Base-by-base conservation (phyloP, 805 yeast genomes). In the Hemisphaericaspora nanyangensis region DNA sequence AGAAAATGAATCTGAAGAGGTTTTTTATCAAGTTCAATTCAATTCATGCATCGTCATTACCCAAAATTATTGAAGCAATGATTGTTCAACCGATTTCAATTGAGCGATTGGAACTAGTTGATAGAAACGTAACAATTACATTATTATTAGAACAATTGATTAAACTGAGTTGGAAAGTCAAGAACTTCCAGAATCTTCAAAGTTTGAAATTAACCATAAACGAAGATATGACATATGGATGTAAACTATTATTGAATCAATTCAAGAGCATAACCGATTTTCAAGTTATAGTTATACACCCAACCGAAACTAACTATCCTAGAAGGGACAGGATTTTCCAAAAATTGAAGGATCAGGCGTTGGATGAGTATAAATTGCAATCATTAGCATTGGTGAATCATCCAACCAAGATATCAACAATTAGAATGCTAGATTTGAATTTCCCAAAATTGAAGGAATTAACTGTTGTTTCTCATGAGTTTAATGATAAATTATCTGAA, bases 391-490 rank as follows among this genome's bases (percentile, higher is more conserved):
- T 61, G 2, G 42, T 61, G 2, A 63, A 62, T 46, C 56, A 61
- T 28, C 58, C 64, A 29, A 53, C 60, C 1, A 54, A 44, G 37
- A 51, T 51, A 35, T 58, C 64, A 6, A 43, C 44, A 26, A 65
- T 64, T 0, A 50, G 58, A 1, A 55, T 57, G 29, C 37, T 61
- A 29, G 29, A 38, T 4, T 39, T 47, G 8, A 22, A 26, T 0
- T 56, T 65, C 28, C 56, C 62, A 7, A 38, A 40, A 16, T 47
- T 66, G 17, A 50, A 47, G 3, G 55, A 47, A 24, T 42, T 66
- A 11, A 50, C 58, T 2, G 38, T 67, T 7, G 61, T 56, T 0
- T 58, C 63, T n/a, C 64, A 51, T 42, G 64, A 63, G 37, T 63
- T 68, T 35, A 34, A 37, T 1, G 52, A 56, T 29, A 40, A 43